A percentile compares a stretch with the other conserved stretches of the same genome.
These are phyloP conservation scores for Sclerotinia borealis DNA, from an alignment of 2,329 filamentous ascomycete species.

Conservation along the genomic window DNA sequence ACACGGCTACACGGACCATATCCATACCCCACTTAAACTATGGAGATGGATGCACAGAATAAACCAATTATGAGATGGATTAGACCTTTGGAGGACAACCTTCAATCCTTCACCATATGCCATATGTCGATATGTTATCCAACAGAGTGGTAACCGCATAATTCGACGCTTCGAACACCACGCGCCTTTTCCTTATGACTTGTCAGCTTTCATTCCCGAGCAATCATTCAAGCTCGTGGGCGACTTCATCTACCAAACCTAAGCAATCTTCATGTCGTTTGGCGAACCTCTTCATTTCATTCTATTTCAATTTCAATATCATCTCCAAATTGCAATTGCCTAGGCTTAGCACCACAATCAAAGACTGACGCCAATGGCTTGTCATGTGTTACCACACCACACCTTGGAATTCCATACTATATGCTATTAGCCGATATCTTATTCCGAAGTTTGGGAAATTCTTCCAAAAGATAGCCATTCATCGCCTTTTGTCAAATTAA, in stretches of 20 bases:
- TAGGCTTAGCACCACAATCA: neutral
- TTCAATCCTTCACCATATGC: neutral
- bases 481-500: too few relatives aligned
- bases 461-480: neutral
- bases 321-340: neutral
- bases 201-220: slow-evolving; percentile 8
- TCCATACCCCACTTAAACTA: neutral
- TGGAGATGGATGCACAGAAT: neutral
- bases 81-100: neutral
- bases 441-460: neutral
- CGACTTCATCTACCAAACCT: neutral
- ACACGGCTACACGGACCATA: neutral
- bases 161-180: neutral
- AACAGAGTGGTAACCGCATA: neutral
- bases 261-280: neutral
- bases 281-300: neutral
- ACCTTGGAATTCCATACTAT: neutral
- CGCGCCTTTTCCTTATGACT: slow-evolving; percentile 12
- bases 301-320: neutral
- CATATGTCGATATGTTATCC: neutral
- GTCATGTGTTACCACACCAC: neutral
- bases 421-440: neutral
- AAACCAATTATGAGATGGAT: neutral
- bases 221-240: slow-evolving; percentile 9
- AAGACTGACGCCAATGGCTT: neutral